Percentiles rank a stretch among this genome's conserved stretches.
phyloP scores from a whole-genome alignment of 805 yeast genomes.

The Kuraishia cidri region DNA sequence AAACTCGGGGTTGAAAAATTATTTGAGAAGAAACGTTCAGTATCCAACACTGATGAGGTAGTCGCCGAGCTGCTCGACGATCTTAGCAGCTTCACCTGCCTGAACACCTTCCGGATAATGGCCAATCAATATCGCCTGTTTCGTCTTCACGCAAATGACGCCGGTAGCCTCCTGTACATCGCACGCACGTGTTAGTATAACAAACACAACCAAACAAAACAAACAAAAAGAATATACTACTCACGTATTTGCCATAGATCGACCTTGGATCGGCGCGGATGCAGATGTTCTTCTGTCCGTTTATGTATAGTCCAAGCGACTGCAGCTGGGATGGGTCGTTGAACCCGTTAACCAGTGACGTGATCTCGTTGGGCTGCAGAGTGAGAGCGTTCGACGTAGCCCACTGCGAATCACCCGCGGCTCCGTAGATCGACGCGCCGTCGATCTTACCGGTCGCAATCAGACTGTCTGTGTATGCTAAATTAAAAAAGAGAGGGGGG shows the following conservation, averaged over 20 bases:
- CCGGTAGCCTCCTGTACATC: constrained; percentile 71
- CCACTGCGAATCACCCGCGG: constrained; percentile 94
- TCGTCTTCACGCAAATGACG: constrained; percentile 83
- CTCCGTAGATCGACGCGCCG: constrained; percentile 87
- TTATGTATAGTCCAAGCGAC: constrained; percentile 78
- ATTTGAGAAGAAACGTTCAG: too few relatives aligned
- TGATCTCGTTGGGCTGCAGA: constrained; percentile 62
- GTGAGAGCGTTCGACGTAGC: constrained; percentile 68
- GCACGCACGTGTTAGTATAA: constrained; percentile 1
- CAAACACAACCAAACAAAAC: background rate
- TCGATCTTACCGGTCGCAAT: constrained; percentile 82
- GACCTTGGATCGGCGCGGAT: constrained; percentile 88
- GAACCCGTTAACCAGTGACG: constrained; percentile 70
- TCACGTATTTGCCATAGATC: constrained; percentile 74
- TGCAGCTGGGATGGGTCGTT: constrained; percentile 73
- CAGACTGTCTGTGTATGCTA: constrained; percentile 94
- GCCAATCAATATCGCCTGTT: constrained; percentile 87
- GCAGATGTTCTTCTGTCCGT: constrained; percentile 80
- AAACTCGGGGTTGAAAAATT: too few relatives aligned
- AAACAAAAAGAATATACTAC: constrained; percentile 1
- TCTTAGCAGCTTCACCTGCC: constrained; percentile 92
- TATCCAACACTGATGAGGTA: constrained; percentile 84
- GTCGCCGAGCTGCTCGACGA: constrained; percentile 94
- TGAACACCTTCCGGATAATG: constrained; percentile 88
- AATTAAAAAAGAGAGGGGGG: background rate